Evolutionary conservation across 176 grass and related monocot genomes (phyloP), one percentile per base, ranked within the genome.

Genomic region (Zoysia japonica): DNA sequence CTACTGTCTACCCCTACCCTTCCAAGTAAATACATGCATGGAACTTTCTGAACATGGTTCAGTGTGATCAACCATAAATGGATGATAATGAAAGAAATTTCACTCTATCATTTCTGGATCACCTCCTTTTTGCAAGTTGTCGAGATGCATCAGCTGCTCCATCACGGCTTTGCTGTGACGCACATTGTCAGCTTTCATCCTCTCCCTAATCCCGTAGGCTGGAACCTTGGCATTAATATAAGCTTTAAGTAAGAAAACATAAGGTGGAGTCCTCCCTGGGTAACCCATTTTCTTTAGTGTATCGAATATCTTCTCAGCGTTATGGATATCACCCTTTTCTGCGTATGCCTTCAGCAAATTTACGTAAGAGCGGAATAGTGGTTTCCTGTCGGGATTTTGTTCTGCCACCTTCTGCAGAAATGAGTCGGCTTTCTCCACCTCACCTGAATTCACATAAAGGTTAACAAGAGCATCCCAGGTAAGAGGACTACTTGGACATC

Each of bases 221-320:
- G 75, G 78, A 83, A 78, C 69, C 76, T 89, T 48, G 1, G 93
- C 90, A 73, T 87, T 93, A n/a, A 67, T 38, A 82, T 97, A 93
- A 61, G 90, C 84, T 80, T 76, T 57, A 75, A 97, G 88, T 81
- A 97, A 81, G 15, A 90, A 56, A 20, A 38, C 47, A 80, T 97
- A 93, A 67, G 79, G 86, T 44, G 47, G 62, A 70, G 45, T 5
- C 39, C 83, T 89, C 5, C 61, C 85, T 68, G 48, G 70, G 82
- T 84, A 91, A 39, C 37, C 13, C 15, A 47, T 47, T 63, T 78
- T 68, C 75, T 80, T 93, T 51, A 88, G 6, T 19, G 78, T 80
- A 47, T 77, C n/a, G 85, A 97, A 88, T 70, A 97, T 88, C 77
- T 91, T 97, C 80, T 91, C 86, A 0, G 90, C 57, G 44, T 97